phyloP scores from a whole-genome alignment of 257 asterid genomes.

The Nicotiana benthamiana region DNA sequence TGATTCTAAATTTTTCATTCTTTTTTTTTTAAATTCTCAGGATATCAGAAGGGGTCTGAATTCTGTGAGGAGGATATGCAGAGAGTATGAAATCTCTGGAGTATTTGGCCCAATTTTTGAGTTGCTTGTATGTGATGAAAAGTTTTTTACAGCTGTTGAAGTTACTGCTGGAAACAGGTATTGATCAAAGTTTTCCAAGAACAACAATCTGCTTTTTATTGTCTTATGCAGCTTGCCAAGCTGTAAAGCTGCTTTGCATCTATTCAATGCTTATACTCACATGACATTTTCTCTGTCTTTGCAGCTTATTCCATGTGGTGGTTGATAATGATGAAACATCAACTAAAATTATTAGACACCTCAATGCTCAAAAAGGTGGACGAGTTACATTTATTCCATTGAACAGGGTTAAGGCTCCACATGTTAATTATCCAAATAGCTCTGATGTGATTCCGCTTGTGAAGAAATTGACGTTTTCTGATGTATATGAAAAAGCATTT shows the following conservation, averaged over 20 bases:
- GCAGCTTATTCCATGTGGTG: conserved; percentile 93
- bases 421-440: conserved; percentile 69
- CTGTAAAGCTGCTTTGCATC: not conserved
- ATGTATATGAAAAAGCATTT: conserved; percentile 56
- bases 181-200: not conserved
- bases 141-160: conserved; percentile 95
- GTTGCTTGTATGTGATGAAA: conserved; percentile 89
- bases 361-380: conserved; percentile 93
- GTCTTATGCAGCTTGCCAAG: conserved; percentile 6
- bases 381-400: conserved; percentile 94
- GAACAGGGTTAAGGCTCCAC: conserved; percentile 88
- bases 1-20: not conserved
- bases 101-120: conserved; percentile 86
- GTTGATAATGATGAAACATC: conserved; percentile 88
- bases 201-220: not conserved
- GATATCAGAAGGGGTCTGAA: conserved; percentile 94
- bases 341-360: conserved; percentile 80
- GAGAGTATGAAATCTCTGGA: conserved; percentile 45
- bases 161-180: conserved; percentile 99
- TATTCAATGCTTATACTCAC: not conserved
- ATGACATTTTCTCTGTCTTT: conserved; percentile 8
- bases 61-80: conserved; percentile 74
- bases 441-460: conserved; percentile 85
- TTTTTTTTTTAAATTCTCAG: conserved; percentile 27
- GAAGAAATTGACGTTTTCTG: conserved; percentile 57